A percentile compares a stretch with the other conserved stretches of the same genome.
Evolutionary conservation across 306 rosid genomes (phyloP).

Genomic region (Elaeagnus macrophylla): DNA sequence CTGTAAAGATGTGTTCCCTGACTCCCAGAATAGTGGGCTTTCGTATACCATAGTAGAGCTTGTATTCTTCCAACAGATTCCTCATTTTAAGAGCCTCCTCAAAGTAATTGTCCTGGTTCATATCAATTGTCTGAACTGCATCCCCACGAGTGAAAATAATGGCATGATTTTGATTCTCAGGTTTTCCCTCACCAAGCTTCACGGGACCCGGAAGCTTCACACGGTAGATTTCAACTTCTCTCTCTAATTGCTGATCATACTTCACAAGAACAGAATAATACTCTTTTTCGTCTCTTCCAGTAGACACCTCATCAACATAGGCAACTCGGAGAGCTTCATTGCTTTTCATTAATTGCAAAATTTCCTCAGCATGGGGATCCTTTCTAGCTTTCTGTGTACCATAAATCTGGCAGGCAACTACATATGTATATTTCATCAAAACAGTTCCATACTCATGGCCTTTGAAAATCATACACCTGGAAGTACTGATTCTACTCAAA

Average conservation of each 20-base stretch:
- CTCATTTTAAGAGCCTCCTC: constrained; percentile 90
- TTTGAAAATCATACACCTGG: constrained; percentile 55
- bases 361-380: constrained; percentile 74
- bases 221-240: constrained; percentile 75
- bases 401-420: constrained; percentile 92
- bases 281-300: constrained; percentile 54
- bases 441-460: constrained; percentile 94
- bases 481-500: constrained; percentile 60
- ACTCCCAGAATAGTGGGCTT: constrained; percentile 88
- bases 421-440: constrained; percentile 85
- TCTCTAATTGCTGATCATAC: constrained; percentile 57
- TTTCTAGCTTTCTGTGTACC: constrained; percentile 80
- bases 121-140: constrained; percentile 85
- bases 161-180: constrained; percentile 93
- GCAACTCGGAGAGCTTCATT: constrained; percentile 81
- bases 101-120: constrained; percentile 91
- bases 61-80: constrained; percentile 69
- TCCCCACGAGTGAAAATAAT: constrained; percentile 89
- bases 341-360: constrained; percentile 54
- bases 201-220: constrained; percentile 80
- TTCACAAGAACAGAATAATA: constrained; percentile 80
- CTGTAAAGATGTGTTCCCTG: constrained; percentile 81
- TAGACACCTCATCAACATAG: constrained; percentile 68
- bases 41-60: constrained; percentile 46
- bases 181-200: constrained; percentile 91